Evolutionary conservation across 805 yeast genomes (phyloP).

Genomic region (Teunomyces cretensis): DNA sequence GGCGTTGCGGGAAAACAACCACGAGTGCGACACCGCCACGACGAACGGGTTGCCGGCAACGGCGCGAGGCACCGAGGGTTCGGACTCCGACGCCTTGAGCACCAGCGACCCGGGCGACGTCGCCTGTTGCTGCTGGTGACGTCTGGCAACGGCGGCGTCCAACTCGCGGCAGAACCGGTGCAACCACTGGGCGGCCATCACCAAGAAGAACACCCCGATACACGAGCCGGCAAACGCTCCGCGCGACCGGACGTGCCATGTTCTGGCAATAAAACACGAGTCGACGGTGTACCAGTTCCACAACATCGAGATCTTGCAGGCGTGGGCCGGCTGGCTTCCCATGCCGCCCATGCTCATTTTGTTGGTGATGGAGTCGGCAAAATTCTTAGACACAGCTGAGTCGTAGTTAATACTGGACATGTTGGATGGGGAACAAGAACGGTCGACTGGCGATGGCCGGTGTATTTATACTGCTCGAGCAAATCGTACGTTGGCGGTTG

Average conservation of each 20-base stretch:
- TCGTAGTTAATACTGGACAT: background rate
- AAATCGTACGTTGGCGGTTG: background rate
- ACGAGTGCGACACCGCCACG: slow-evolving; percentile 31
- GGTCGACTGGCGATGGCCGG: no score
- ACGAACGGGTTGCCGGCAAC: slow-evolving; percentile 16
- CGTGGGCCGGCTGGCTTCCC: slow-evolving; percentile 6
- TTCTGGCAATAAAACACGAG: slow-evolving; percentile 58
- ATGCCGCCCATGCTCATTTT: slow-evolving; percentile 6
- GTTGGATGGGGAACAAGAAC: background rate
- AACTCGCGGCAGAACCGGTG: slow-evolving; percentile 55
- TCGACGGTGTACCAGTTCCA: slow-evolving; percentile 77
- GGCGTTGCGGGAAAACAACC: slow-evolving; percentile 28
- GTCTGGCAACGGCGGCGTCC: slow-evolving; percentile 38
- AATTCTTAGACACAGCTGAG: background rate
- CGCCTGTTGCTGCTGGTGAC: background rate
- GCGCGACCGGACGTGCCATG: slow-evolving; percentile 60
- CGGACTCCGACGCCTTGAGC: background rate
- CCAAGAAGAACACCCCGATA: slow-evolving; percentile 63
- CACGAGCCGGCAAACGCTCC: slow-evolving; percentile 76
- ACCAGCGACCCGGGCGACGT: background rate
- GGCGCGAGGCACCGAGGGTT: background rate
- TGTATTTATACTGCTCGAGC: background rate
- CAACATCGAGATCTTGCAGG: slow-evolving; percentile 50
- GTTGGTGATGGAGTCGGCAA: slow-evolving; percentile 1
- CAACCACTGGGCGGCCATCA: slow-evolving; percentile 56